Percentiles rank a stretch among this genome's conserved stretches.
Conservation (phyloP, 495 filamentous ascomycete genomes). For the Penicillium fimorum region DNA sequence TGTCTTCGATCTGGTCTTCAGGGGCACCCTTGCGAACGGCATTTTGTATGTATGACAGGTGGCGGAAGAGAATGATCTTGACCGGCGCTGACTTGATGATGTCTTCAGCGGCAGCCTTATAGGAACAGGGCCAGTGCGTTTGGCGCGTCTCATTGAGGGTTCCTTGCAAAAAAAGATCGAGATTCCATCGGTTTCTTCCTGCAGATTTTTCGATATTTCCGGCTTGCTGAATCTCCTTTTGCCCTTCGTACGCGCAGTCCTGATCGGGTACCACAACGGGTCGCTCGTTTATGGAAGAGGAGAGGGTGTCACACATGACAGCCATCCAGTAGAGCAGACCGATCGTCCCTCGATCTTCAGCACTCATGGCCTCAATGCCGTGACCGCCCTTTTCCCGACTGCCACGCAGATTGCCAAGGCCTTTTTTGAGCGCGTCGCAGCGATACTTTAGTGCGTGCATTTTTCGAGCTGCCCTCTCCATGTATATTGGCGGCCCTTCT, state of each 20-base stretch:
- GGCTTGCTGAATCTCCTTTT: conserved; percentile 4
- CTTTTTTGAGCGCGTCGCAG: conserved; percentile 14
- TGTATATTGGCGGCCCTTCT: conserved; percentile 37
- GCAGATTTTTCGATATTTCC: conserved; percentile 17
- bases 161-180: conserved; percentile 27
- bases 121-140: conserved; percentile 40
- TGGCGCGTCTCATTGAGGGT: conserved; percentile 5
- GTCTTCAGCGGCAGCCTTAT: conserved; percentile 32
- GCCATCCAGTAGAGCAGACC: conserved; percentile 42
- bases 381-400: not conserved
- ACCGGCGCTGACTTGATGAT: conserved; percentile 39
- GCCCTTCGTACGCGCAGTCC: conserved; percentile 27
- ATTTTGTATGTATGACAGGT: conserved; percentile 38
- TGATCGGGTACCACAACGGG: conserved; percentile 41
- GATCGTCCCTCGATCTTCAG: conserved; percentile 35
- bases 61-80: conserved; percentile 44
- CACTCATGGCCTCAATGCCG: conserved; percentile 6
- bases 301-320: conserved; percentile 45
- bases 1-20: conserved; percentile 28
- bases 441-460: conserved; percentile 25
- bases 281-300: conserved; percentile 39
- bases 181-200: conserved; percentile 3
- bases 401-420: conserved; percentile 5
- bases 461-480: conserved; percentile 35
- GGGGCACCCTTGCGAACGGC: conserved; percentile 22